These are phyloP conservation scores for Xerocomus alliaceus DNA, from an alignment of 1,284 basidiomycete genomes.

Conservation along the genomic window DNA sequence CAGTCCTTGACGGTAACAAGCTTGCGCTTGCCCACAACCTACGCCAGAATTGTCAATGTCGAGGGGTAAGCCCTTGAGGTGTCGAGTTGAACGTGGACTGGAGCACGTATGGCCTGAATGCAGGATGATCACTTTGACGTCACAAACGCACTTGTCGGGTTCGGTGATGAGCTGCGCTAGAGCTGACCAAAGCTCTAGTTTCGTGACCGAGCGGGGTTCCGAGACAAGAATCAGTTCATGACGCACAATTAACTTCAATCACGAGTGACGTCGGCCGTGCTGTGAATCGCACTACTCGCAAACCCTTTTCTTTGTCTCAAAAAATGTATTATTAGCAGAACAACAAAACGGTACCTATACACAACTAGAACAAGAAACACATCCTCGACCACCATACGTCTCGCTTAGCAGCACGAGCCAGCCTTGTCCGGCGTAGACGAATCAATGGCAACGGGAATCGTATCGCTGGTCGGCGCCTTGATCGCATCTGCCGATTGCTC, in stretches of 20 bases:
- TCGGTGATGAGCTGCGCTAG: too few relatives aligned
- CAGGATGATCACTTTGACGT: too few relatives aligned
- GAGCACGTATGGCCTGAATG: too few relatives aligned
- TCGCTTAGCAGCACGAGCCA: slow-evolving; percentile 51
- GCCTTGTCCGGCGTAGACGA: slow-evolving; percentile 43
- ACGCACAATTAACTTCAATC: too few relatives aligned
- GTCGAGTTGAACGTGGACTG: too few relatives aligned
- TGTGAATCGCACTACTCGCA: slow-evolving; percentile 72
- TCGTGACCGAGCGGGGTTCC: too few relatives aligned
- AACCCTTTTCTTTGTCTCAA: slow-evolving; percentile 49
- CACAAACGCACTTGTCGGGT: too few relatives aligned
- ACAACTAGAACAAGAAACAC: slow-evolving; percentile 17
- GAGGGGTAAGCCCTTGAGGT: too few relatives aligned
- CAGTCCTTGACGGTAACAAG: too few relatives aligned
- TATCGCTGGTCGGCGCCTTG: slow-evolving; percentile 72
- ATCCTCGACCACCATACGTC: slow-evolving; percentile 41
- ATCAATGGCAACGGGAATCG: slow-evolving; percentile 75
- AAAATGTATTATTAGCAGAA: slow-evolving; percentile 29
- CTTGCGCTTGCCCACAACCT: too few relatives aligned
- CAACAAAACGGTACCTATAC: slow-evolving; percentile 28
- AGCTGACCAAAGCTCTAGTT: too few relatives aligned
- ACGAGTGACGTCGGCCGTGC: slow-evolving; percentile 86
- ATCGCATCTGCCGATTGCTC: slow-evolving; percentile 80
- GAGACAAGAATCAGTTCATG: slow-evolving; percentile 82
- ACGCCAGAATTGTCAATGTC: too few relatives aligned